Evolutionary conservation across 805 yeast species (phyloP), one percentile per base, ranked within the genome.

Genomic region (Zygosaccharomyces bailii): DNA sequence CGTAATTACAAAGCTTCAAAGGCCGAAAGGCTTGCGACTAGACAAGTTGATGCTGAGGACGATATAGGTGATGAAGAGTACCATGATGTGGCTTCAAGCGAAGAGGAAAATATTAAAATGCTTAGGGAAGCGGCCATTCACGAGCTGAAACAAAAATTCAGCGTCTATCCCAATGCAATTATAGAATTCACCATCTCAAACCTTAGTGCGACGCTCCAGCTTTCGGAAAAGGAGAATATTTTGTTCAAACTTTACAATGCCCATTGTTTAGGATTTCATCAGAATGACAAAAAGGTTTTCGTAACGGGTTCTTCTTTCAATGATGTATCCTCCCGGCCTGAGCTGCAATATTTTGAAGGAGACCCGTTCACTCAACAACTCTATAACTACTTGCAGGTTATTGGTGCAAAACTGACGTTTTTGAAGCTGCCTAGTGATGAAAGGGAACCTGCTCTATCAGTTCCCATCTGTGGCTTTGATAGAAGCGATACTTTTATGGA

Each of bases 391-490:
- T 20, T 60, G 2, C 59, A 59, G 34, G 43, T 60, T 13, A 56
- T 50, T 5, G 57, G 59, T 3, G 48, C 54, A 2, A 52, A 50
- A 10, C 33, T 56, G n/a, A 39, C 56, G 5, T 56, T 51, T 38
- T 35, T 56, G 24, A 53, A 48, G 36, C 33, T 46, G 9, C 43
- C 54, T 19, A 35, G 17, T 11, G 39, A 45, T 8, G 27, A 37
- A 11, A 33, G 34, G 5, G 52, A 41, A 3, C 20, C 45, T 5
- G 48, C 55, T 2, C 19, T 47, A 5, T 38, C 54, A 2, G 42
- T 54, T 5, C 66, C 65, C 3, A 55, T 63, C 8, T 53, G 54
- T 33, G 58, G 55, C 1, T 59, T 61, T 43, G 65, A 56, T 42
- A 58, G 65, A 48, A 43, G 53, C 25, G 67, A 61, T 30, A 50